Base-by-base conservation (phyloP, 331 rosid species). In the Spiraea crenata region DNA sequence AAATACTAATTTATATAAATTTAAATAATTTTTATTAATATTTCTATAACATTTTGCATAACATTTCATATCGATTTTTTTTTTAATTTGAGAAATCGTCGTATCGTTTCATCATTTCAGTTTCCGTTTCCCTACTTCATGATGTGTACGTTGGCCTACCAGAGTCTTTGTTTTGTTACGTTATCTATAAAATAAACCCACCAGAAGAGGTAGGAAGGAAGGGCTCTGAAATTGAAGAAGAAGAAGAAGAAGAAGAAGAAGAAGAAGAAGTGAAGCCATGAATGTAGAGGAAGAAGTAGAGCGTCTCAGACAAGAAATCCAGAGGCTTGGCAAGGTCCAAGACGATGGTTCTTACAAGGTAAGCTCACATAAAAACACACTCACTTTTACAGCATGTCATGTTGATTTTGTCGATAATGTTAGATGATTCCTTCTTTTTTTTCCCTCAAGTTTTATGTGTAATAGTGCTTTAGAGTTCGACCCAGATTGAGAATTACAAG, bases 331-430 rank as follows among this genome's bases (percentile, higher is more conserved):
- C 71, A 72, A 81, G 35, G 72, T 80, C 82, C 97, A 90, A 74
- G 67, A 67, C 57, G 96, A 93, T 78, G 98, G 96, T 77, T 90
- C 97, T 69, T 88, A 80, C 90, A 93, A 90, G 97, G 97, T 93
- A 55, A 57, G 52, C 55, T 39, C 48, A 1, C 67, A 45, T 16
- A 31, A 19, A 40, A 34, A 44, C 31, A 25, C 31, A 13, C 42
- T 20, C 17, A 1, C 54, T 41, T 56, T 62, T 19, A 10, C 39
- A 42, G 20, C 51, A 13, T 7, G 49, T 14, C 46, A 56, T 20
- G 2, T 44, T 45, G 9, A 45, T 45, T 45, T 45, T 45, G 15
- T 11, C 15, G 49, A 45, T 45, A 45, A 45, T 45, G 49, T 45
- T 45, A 45, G 49, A 45, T 14, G 12, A 45, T 11, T 8, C 12